These are phyloP conservation scores for Mycosphaerella arachidis DNA, from an alignment of 2,329 filamentous ascomycete genomes.

Conservation along the genomic window DNA sequence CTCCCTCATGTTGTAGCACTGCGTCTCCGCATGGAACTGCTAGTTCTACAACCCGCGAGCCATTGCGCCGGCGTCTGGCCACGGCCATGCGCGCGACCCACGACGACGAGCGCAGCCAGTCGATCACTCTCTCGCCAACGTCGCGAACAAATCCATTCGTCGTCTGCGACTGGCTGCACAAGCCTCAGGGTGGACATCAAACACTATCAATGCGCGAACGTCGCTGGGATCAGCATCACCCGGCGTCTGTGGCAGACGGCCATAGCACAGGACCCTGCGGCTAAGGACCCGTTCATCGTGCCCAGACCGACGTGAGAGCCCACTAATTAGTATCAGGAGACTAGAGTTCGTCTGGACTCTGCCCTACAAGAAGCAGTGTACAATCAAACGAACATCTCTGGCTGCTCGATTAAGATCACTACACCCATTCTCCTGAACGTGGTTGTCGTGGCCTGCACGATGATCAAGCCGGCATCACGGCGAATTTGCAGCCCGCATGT, in stretches of 20 bases:
- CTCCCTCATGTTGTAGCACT: neutral
- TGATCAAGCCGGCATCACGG: neutral
- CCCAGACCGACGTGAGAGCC: neutral
- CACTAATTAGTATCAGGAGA: neutral
- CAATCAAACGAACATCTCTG: neutral
- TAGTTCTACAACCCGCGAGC: neutral
- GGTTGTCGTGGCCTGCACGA: neutral
- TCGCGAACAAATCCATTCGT: neutral
- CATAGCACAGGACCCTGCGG: neutral
- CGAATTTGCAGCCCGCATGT: neutral
- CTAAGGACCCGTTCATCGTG: neutral
- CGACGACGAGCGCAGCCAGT: neutral
- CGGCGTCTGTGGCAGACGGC: neutral
- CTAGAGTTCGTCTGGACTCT: no score
- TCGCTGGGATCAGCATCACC: neutral
- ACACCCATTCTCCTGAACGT: neutral
- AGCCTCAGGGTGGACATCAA: neutral
- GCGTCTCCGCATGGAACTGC: neutral
- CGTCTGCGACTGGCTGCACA: neutral
- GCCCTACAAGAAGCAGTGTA: neutral
- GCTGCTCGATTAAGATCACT: neutral
- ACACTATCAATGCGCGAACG: neutral
- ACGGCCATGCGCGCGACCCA: no score
- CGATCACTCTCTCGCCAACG: neutral
- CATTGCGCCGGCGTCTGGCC: neutral